These are phyloP conservation scores for Coemansia sp. DNA, from an alignment of 371 early-diverging fungal species.

Conservation along the genomic window DNA sequence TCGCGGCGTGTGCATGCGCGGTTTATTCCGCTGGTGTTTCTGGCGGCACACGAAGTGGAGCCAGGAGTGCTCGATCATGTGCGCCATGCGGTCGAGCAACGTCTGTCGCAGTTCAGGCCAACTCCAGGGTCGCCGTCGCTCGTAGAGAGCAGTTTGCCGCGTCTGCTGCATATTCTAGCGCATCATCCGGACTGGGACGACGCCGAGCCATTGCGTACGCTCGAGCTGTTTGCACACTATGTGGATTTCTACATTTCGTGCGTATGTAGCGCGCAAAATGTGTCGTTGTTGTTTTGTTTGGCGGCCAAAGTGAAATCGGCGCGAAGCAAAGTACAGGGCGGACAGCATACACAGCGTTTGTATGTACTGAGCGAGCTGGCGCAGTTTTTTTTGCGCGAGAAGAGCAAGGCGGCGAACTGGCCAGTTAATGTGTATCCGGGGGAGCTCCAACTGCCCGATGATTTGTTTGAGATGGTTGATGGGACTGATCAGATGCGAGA, in stretches of 20 bases:
- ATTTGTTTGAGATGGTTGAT: constrained; percentile 32
- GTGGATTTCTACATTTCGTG: constrained; percentile 80
- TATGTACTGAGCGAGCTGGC: constrained; percentile 82
- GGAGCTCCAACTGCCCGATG: constrained; percentile 25
- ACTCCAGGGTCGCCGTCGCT: constrained; percentile 48
- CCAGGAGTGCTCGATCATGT: constrained; percentile 56
- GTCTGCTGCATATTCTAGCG: constrained; percentile 76
- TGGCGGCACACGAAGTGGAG: constrained; percentile 89
- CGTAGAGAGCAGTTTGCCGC: constrained; percentile 68
- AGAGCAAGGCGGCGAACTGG: constrained; percentile 47
- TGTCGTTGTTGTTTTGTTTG: constrained; percentile 75
- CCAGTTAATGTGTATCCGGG: constrained; percentile 48
- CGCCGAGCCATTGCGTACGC: constrained; percentile 53
- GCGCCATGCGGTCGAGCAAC: constrained; percentile 55
- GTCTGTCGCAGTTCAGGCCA: constrained; percentile 36
- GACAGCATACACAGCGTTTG: constrained; percentile 54
- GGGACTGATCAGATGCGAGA: constrained; percentile 10
- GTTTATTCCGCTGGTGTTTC: constrained; percentile 67
- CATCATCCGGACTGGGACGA: constrained; percentile 87
- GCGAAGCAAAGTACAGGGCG: constrained; percentile 58
- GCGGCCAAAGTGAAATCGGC: constrained; percentile 77
- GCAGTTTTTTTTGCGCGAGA: constrained; percentile 72
- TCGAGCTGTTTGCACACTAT: constrained; percentile 67
- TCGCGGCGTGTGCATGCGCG: constrained; percentile 62
- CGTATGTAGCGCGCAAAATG: constrained; percentile 77